Evolutionary conservation across 805 yeast genomes (phyloP).

Genomic region (Zygosaccharomyces pseudorouxii): DNA sequence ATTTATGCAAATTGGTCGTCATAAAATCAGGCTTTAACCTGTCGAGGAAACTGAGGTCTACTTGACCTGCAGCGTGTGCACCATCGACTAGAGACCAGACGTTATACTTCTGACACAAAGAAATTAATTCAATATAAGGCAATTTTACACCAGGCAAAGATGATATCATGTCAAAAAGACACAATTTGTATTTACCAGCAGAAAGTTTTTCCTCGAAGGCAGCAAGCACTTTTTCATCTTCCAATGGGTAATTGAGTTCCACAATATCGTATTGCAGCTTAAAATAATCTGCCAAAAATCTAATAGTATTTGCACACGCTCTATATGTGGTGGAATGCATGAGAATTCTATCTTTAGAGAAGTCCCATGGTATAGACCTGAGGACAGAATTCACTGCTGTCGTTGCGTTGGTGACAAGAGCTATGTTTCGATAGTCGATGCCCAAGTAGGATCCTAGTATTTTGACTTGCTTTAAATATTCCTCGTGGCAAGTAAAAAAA

Average conservation of each 20-base stretch:
- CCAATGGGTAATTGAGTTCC: slow-evolving; percentile 42
- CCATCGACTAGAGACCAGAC: slow-evolving; percentile 63
- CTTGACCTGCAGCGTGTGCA: slow-evolving; percentile 62
- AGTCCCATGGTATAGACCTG: slow-evolving; percentile 45
- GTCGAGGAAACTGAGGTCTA: slow-evolving; percentile 40
- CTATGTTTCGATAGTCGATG: slow-evolving; percentile 46
- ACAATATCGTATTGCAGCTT: slow-evolving; percentile 39
- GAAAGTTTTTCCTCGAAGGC: slow-evolving; percentile 31
- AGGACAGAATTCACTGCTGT: slow-evolving; percentile 54
- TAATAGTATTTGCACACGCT: slow-evolving; percentile 50
- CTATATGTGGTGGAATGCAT: slow-evolving; percentile 48
- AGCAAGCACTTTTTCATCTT: slow-evolving; percentile 39
- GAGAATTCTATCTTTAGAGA: slow-evolving; percentile 47
- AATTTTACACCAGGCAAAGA: slow-evolving; percentile 60
- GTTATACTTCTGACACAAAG: slow-evolving; percentile 42
- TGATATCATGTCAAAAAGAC: slow-evolving; percentile 52
- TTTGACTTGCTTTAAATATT: slow-evolving; percentile 37
- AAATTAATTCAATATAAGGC: slow-evolving; percentile 50
- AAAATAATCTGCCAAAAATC: slow-evolving; percentile 35
- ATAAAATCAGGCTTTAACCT: slow-evolving; percentile 54
- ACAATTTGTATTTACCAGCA: slow-evolving; percentile 36
- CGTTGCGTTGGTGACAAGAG: slow-evolving; percentile 56
- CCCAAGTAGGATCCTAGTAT: slow-evolving; percentile 42
- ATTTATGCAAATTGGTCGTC: slow-evolving; percentile 62
- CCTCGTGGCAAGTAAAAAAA: slow-evolving; percentile 26